Evolutionary conservation across 768 basidiomycete species (phyloP).

Genomic region (Collybia nuda): DNA sequence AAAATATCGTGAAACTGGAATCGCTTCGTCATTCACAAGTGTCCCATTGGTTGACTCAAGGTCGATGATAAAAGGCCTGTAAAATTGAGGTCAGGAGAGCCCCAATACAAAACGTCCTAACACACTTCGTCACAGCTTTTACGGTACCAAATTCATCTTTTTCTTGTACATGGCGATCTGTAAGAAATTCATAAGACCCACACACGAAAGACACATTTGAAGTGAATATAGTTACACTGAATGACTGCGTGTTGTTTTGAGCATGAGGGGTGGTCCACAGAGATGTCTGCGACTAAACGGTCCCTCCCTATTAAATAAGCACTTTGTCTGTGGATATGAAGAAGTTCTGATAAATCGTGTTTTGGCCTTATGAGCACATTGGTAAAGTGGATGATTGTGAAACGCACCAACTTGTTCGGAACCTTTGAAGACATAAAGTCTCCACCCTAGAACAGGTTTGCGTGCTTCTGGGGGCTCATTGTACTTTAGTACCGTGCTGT

Average conservation of each 20-base stretch:
- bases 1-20: slow-evolving; percentile 86
- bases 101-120: slow-evolving; percentile 11
- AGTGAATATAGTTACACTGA: slow-evolving; percentile 62
- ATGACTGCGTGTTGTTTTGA: slow-evolving; percentile 99
- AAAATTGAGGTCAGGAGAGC: slow-evolving; percentile 5
- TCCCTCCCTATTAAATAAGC: slow-evolving; percentile 94
- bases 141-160: slow-evolving; percentile 84
- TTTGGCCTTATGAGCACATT: too few species aligned
- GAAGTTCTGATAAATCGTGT: slow-evolving; percentile 55
- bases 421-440: slow-evolving; percentile 97
- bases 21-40: slow-evolving; percentile 80
- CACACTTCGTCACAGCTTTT: slow-evolving; percentile 84
- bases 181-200: slow-evolving; percentile 8
- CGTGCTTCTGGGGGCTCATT: slow-evolving; percentile 98
- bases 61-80: slow-evolving; percentile 94
- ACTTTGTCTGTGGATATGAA: slow-evolving; percentile 93
- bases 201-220: not conserved
- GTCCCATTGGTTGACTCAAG: slow-evolving; percentile 98
- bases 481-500: slow-evolving; percentile 87
- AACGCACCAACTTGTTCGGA: slow-evolving; percentile 85
- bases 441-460: slow-evolving; percentile 87
- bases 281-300: slow-evolving; percentile 79
- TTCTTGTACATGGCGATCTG: slow-evolving; percentile 81
- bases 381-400: not conserved
- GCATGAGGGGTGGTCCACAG: slow-evolving; percentile 93